Percentiles rank a stretch among this genome's conserved stretches.
These are phyloP conservation scores for Ichthyophthirius multifiliis DNA, from an alignment of 169 alveolate genomes.

Conservation along the genomic window DNA sequence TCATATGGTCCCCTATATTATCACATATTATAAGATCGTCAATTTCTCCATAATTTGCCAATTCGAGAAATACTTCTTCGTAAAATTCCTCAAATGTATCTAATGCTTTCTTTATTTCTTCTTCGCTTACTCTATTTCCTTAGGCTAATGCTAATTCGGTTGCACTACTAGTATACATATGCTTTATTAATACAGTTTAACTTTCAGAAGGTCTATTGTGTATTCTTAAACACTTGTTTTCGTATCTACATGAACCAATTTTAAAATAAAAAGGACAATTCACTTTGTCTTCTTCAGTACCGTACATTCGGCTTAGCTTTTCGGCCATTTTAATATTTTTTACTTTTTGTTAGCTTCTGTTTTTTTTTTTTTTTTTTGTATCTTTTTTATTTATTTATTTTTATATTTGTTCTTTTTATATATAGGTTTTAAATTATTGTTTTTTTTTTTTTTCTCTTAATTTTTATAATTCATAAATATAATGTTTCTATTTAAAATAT, in stretches of 20 bases:
- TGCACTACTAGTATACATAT: conserved; percentile 98
- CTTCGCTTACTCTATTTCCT: conserved; percentile 88
- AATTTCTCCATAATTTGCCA: conserved; percentile 97
- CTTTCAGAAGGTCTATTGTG: conserved; percentile 97
- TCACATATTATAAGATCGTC: conserved; percentile 98
- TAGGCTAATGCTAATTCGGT: conserved; percentile 97
- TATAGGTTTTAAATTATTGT: no score
- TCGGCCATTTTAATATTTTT: conserved; percentile 93
- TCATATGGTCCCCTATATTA: conserved; percentile 99
- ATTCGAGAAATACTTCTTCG: conserved; percentile 96
- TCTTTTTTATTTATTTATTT: no score
- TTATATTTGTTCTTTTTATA: no score
- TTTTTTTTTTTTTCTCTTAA: no score
- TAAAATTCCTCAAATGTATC: conserved; percentile 98
- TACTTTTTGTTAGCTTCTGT: conserved; percentile 12
- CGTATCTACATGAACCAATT: conserved; percentile 99
- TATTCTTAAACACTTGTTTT: conserved; percentile 98
- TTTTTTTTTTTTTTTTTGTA: no score
- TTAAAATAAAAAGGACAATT: conserved; percentile 99
- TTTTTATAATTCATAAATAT: no score
- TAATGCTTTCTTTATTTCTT: conserved; percentile 95
- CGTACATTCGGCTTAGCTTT: conserved; percentile 96
- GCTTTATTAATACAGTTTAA: conserved; percentile 95
- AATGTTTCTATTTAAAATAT: no score
- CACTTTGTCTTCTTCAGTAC: conserved; percentile 99